Conservation (phyloP, 176 grass and related monocot genomes). For the Otatea glauca region DNA sequence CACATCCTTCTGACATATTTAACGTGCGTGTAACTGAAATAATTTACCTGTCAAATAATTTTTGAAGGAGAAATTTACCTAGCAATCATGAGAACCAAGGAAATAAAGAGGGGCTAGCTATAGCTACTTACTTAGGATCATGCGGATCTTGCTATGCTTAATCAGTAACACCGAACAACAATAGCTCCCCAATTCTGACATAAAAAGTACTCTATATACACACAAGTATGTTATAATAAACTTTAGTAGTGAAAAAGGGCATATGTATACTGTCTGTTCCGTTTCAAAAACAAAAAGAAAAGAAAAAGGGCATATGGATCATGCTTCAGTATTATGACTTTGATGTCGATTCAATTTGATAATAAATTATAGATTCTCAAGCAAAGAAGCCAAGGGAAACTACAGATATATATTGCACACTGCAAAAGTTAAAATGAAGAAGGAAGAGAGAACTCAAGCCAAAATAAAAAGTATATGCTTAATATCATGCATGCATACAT, state of each 20-base stretch:
- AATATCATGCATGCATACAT: neutral
- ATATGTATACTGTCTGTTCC: too few species aligned
- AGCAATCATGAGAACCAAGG: neutral
- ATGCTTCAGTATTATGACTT: neutral
- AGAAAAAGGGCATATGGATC: too few species aligned
- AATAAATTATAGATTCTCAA: neutral
- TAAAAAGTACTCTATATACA: neutral
- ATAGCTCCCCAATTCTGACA: neutral
- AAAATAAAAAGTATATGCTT: neutral
- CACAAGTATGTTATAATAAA: neutral
- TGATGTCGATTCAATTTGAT: neutral
- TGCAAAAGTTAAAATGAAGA: neutral
- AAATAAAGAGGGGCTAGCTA: neutral
- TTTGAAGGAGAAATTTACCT: neutral
- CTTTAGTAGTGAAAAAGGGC: neutral
- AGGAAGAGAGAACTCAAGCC: neutral
- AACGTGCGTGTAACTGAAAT: neutral
- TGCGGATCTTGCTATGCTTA: neutral
- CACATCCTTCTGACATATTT: neutral
- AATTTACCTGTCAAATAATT: neutral
- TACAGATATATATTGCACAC: neutral
- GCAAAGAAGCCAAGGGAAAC: neutral
- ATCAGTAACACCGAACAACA: neutral
- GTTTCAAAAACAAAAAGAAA: too few species aligned
- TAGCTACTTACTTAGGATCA: neutral